phyloP scores from a whole-genome alignment of 306 rosid genomes.

The Fagus crenata region DNA sequence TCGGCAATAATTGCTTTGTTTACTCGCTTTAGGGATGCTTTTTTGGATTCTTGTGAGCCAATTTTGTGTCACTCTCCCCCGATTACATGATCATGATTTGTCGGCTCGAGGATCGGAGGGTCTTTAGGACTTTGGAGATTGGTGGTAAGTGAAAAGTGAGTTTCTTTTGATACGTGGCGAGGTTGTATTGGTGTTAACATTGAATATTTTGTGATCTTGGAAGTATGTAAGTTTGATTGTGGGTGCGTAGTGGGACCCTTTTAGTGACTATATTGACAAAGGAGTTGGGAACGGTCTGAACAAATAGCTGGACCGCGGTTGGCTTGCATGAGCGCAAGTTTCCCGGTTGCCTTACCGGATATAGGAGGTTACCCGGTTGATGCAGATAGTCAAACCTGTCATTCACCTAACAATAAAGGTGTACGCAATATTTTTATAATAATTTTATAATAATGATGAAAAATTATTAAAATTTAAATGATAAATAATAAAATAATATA shows the following conservation, averaged over 20 bases:
- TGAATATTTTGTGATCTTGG: background rate
- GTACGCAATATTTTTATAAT: too few species aligned
- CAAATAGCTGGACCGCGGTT: conserved; percentile 32
- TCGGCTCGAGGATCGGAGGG: background rate
- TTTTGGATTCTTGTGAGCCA: conserved; percentile 10
- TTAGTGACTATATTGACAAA: conserved; percentile 9
- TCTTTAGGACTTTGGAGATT: background rate
- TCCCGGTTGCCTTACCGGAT: conserved; percentile 12
- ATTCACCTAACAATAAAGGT: too few species aligned
- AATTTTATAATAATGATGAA: too few species aligned
- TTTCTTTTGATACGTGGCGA: background rate
- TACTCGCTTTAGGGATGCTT: background rate
- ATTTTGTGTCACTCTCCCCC: background rate
- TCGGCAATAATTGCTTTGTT: background rate
- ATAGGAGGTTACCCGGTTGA: conserved; percentile 2
- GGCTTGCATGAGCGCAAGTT: conserved; percentile 21
- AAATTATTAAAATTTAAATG: too few species aligned
- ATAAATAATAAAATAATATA: too few species aligned
- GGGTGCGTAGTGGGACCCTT: conserved; percentile 31
- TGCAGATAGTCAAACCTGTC: background rate
- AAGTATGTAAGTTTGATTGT: background rate
- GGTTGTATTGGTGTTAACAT: background rate
- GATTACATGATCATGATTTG: background rate
- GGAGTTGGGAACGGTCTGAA: background rate
- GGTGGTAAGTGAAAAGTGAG: too few species aligned